Conservation (phyloP, 192 early-diverging fungal genomes). For the Blastocladiella britannica region DNA sequence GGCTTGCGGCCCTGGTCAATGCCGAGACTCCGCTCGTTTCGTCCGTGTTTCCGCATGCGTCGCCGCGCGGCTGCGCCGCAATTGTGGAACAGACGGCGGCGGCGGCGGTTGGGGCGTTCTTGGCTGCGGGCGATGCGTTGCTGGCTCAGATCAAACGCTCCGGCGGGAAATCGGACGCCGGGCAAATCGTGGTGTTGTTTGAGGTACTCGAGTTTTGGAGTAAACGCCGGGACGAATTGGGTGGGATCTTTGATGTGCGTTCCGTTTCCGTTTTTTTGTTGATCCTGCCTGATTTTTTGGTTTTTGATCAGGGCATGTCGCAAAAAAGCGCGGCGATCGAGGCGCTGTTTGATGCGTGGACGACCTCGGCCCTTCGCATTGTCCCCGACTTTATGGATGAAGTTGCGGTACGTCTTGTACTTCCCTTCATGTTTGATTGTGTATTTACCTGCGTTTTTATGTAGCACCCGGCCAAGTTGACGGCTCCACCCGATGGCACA, state of each 20-base stretch:
- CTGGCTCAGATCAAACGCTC: not conserved
- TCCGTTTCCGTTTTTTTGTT: no score
- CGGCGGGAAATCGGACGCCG: not conserved
- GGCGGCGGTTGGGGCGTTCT: not conserved
- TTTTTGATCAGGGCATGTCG: not conserved
- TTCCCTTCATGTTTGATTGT: not conserved
- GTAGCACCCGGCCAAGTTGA: not conserved
- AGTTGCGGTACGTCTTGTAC: not conserved
- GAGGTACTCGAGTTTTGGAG: not conserved
- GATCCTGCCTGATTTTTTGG: not conserved
- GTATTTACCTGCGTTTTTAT: not conserved
- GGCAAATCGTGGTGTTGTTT: not conserved
- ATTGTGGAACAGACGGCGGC: not conserved
- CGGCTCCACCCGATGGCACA: not conserved
- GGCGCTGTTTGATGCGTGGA: not conserved
- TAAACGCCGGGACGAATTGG: not conserved
- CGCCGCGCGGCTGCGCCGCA: no score
- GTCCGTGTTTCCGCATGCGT: not conserved
- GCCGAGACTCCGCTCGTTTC: not conserved
- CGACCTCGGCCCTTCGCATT: not conserved
- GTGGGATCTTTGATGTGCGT: not conserved
- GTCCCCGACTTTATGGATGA: not conserved
- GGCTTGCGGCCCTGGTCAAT: not conserved
- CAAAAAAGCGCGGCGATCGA: not conserved
- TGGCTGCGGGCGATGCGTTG: not conserved